Evolutionary conservation across 2,329 filamentous ascomycete genomes (phyloP), one percentile per base, ranked within the genome.

Genomic region (Epichloe uncinata): DNA sequence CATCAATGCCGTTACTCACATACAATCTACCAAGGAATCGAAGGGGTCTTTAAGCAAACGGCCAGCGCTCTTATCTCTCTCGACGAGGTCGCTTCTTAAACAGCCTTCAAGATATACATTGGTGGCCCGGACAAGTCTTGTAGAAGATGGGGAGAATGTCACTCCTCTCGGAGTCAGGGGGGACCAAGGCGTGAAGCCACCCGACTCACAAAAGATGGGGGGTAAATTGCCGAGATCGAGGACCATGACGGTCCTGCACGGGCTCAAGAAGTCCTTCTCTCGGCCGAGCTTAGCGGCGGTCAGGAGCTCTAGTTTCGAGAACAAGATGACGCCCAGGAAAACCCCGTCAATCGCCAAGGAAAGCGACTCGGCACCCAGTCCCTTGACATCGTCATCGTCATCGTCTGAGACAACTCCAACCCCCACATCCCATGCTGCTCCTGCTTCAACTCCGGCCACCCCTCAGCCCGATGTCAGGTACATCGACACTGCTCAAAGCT

Each of bases 201-300:
- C 47, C 26, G 41, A 41, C 38, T 20, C 46, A 18, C 52, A 48
- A 1, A 49, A 16, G 3, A 30, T 41, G 12, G 43, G 36, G 42
- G 61, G 55, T 15, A 65, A 59, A 33, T 53, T 75, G 1, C 68
- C 73, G 7, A 73, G 65, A 50, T 73, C 73, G 5, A 64, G 65
- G 26, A 74, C 74, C 1, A 61, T 74, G 54, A 67, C 56, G 22
- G 67, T 71, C 1, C 56, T 77, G 11, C 69, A 70, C 6, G 73
- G 67, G 11, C 53, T 77, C 37, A 72, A 70, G 5, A 63, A 66
- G 2, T 71, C 72, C 1, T 63, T 74, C 2, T 73, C 72, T 0
- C 64, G 67, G 13, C 53, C 60, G 4, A 61, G 58, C 3, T 42
- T 63, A 20, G 56, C 48, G 13, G 33, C 55, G 12, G 58, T 60